Evolutionary conservation across 2,329 filamentous ascomycete species (phyloP), one percentile per base, ranked within the genome.

Genomic region (Botrytis sinoallii): DNA sequence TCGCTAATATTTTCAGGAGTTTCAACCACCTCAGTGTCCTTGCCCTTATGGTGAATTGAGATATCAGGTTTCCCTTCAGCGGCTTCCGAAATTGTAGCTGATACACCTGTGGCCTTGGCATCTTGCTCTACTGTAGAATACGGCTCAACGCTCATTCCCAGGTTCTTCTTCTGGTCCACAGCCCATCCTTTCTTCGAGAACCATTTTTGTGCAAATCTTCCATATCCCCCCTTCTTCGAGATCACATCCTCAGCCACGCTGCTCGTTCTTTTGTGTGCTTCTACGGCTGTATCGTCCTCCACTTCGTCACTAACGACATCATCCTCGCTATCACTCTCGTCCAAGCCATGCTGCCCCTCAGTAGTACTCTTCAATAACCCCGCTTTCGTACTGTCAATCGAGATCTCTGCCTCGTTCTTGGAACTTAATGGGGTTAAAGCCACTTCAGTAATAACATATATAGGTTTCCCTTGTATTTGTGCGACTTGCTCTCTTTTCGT

Each of bases 181-280:
- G 90, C 91, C 92, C 94, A 95, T 0, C 93, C 94, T 75, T 90
- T 92, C 76, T 89, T 90, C 61, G 93, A 96, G 81, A 98, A 96
- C 96, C 96, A 99, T 74, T 91, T 90, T 76, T 94, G 89, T 0
- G 95, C 93, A 81, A 98, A 98, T 55, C 93, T 88, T 7, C 95
- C 95, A 82, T 98, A 98, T 76, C 90, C 91, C 0, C 95, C 94
- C 78, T 90, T 92, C 73, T 89, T 91, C 55, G 90, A 89, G 71
- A 98, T 95, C 1, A 98, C 95, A 84, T 98, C 93, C 82, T 97
- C 91, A 0, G 92, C 94, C 74, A 98, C 90, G 77, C 91, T 94
- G 76, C 87, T 91, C 42, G 75, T 79, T 63, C 76, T 78, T 70
- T 77, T 78, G 63, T 80, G 78, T 52, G 72, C 72, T 14, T 64